Conservation (phyloP, 2,329 filamentous ascomycete species). For the Microdochium bolleyi region DNA sequence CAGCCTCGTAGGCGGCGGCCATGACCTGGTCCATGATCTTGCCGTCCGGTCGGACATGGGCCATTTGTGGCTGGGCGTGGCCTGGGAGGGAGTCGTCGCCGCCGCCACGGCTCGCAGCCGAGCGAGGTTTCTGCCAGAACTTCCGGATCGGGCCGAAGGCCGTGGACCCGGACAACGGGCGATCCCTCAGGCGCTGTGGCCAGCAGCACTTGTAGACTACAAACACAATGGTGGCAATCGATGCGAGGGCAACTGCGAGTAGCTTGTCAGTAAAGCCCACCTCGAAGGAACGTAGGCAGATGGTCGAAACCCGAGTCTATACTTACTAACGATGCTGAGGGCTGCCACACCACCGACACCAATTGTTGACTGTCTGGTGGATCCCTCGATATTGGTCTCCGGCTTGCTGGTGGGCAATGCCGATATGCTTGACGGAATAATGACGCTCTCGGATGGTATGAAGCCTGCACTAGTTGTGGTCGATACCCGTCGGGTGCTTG, state of each 20-base stretch:
- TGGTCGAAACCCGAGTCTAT: neutral
- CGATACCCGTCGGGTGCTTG: neutral
- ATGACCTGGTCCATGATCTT: constrained; percentile 1
- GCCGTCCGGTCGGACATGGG: neutral
- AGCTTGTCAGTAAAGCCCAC: neutral
- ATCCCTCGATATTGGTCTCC: neutral
- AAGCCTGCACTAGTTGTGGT: neutral
- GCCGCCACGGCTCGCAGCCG: neutral
- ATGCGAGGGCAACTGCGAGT: neutral
- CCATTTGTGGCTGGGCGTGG: neutral
- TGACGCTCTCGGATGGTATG: neutral
- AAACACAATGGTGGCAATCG: neutral
- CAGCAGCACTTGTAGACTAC: neutral
- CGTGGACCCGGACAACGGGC: neutral
- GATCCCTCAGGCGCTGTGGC: neutral
- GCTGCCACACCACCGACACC: neutral
- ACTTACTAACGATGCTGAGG: neutral
- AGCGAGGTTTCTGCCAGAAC: neutral
- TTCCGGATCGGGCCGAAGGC: neutral
- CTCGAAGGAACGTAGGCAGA: neutral
- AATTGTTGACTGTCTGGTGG: neutral
- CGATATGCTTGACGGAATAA: neutral
- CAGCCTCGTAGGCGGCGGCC: neutral
- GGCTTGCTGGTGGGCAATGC: neutral
- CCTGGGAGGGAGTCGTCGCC: no score